Evolutionary conservation across 2,329 filamentous ascomycete species (phyloP).

Genomic region (Blumeria hordei): DNA sequence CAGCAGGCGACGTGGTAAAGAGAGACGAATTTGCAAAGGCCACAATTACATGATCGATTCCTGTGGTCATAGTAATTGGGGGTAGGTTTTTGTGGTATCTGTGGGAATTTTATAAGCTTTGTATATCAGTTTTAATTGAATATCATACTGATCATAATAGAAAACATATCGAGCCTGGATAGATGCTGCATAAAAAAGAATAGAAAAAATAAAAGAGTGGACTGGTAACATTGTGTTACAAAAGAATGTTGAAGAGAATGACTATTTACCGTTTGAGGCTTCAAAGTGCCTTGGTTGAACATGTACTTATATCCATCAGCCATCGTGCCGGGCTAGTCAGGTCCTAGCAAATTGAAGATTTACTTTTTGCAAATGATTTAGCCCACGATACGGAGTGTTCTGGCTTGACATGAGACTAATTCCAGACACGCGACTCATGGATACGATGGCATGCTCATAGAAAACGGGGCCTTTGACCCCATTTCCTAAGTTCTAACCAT

Average conservation of each 20-base stretch:
- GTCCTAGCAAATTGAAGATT: too few species aligned
- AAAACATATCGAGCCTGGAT: conserved; percentile 2
- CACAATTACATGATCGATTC: conserved; percentile 7
- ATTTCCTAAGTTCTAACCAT: too few species aligned
- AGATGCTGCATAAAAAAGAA: not conserved
- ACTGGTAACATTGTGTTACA: not conserved
- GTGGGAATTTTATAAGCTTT: not conserved
- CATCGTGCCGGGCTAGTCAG: too few species aligned
- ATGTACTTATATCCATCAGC: too few species aligned
- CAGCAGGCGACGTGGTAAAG: conserved; percentile 4
- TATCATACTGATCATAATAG: conserved; percentile 1
- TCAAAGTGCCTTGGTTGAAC: too few species aligned
- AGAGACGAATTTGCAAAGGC: conserved; percentile 8
- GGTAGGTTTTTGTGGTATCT: conserved; percentile 5
- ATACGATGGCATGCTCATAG: too few species aligned
- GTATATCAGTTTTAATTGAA: not conserved
- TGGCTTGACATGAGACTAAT: too few species aligned
- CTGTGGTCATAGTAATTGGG: conserved; percentile 5
- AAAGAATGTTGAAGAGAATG: not conserved
- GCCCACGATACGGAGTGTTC: too few species aligned
- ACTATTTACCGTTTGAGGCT: not conserved
- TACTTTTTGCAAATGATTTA: too few species aligned
- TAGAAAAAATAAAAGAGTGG: not conserved
- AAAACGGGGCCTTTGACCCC: too few species aligned
- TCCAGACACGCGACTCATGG: too few species aligned